phyloP scores from a whole-genome alignment of 2,329 filamentous ascomycete species.

The Alternaria ethzedia region DNA sequence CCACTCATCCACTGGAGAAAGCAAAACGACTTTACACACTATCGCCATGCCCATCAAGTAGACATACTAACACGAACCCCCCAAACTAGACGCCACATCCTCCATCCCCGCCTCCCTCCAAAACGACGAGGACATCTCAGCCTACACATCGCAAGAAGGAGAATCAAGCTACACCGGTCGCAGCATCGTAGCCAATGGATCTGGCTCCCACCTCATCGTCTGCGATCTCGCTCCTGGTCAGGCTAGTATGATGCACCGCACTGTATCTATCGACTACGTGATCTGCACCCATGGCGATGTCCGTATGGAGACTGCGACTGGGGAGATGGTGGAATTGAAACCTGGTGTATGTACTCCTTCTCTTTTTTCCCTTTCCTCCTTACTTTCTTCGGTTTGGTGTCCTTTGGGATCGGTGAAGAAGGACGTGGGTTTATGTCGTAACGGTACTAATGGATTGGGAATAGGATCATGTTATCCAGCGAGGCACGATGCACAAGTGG shows the following conservation, averaged over 20 bases:
- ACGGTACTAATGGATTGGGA: not conserved
- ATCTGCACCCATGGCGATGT: conserved; percentile 27
- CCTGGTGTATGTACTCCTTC: conserved; percentile 13
- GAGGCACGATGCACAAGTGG: conserved; percentile 34
- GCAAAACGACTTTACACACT: not conserved
- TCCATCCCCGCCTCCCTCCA: conserved; percentile 51
- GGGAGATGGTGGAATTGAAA: conserved; percentile 16
- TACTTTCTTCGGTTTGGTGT: too few species aligned
- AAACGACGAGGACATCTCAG: conserved; percentile 50
- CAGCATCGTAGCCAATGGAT: conserved; percentile 19
- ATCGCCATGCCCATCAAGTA: not conserved
- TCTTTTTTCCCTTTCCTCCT: not conserved
- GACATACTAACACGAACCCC: not conserved
- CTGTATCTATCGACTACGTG: conserved; percentile 25
- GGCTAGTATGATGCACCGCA: conserved; percentile 23
- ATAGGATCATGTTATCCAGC: conserved; percentile 28
- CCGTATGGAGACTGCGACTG: conserved; percentile 24
- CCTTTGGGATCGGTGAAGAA: not conserved
- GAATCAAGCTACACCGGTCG: conserved; percentile 11
- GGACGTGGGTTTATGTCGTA: not conserved
- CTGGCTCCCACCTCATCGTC: conserved; percentile 9
- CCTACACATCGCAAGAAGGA: conserved; percentile 33
- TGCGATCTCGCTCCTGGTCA: conserved; percentile 23
- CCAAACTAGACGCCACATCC: conserved; percentile 49
- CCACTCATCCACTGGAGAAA: too few species aligned